phyloP scores from a whole-genome alignment of 2,329 filamentous ascomycete species.

The Zymoseptoria brevis region DNA sequence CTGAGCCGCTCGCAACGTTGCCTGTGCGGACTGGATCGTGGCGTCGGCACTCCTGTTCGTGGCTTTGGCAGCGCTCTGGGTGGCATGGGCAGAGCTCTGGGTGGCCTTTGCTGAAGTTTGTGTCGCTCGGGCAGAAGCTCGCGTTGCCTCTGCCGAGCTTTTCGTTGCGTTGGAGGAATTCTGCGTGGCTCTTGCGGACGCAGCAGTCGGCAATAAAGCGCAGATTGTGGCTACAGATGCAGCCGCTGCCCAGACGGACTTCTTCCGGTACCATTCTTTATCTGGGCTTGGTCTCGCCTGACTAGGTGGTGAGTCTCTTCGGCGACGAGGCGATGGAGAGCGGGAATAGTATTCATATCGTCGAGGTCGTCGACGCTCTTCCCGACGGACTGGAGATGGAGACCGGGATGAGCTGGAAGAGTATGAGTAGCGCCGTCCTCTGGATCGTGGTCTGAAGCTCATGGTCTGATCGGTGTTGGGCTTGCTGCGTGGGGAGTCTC shows the following conservation, averaged over 20 bases:
- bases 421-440: neutral
- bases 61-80: constrained; percentile 7
- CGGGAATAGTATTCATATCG: constrained; percentile 2
- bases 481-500: neutral
- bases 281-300: constrained; percentile 3
- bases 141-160: neutral
- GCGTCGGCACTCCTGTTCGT: constrained; percentile 7
- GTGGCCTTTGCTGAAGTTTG: constrained; percentile 10
- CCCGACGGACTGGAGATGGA: neutral
- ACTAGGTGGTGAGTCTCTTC: constrained; percentile 2
- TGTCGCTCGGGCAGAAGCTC: constrained; percentile 6
- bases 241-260: constrained; percentile 17
- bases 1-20: constrained; percentile 7
- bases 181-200: neutral
- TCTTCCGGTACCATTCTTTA: constrained; percentile 19
- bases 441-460: neutral
- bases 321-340: constrained; percentile 5
- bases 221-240: constrained; percentile 1
- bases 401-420: neutral
- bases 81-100: constrained; percentile 8
- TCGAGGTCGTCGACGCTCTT: neutral
- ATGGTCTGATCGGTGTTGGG: neutral
- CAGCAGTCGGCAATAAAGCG: neutral
- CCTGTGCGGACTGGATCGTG: constrained; percentile 7
- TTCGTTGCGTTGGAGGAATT: neutral